Conservation (phyloP, 140 eudicot genomes). For the Bidens hawaiensis region DNA sequence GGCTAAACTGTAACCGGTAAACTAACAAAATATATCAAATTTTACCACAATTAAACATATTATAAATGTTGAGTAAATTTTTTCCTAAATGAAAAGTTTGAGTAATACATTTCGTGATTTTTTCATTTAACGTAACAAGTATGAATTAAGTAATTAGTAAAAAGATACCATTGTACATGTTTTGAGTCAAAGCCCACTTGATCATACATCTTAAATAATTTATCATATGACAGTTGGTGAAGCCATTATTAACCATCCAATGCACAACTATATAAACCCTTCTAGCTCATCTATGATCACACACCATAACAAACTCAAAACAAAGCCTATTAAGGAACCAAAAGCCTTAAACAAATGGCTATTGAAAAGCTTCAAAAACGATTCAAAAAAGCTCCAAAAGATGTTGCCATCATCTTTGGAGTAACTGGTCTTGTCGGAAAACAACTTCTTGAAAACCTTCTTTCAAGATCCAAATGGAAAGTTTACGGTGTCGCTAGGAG, state of each 20-base stretch:
- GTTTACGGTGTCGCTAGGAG: constrained; percentile 80
- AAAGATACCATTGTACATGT: constrained; percentile 14
- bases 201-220: neutral
- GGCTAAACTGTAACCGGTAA: too few relatives aligned
- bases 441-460: constrained; percentile 63
- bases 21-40: too few relatives aligned
- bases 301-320: constrained; percentile 14
- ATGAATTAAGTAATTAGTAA: neutral
- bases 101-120: too few relatives aligned
- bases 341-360: constrained; percentile 34
- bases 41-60: too few relatives aligned
- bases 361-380: constrained; percentile 32
- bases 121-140: neutral
- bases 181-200: constrained; percentile 16
- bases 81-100: too few relatives aligned
- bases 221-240: constrained; percentile 25
- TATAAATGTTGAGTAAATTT: too few relatives aligned
- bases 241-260: constrained; percentile 14
- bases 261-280: constrained; percentile 32
- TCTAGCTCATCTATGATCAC: neutral
- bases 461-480: constrained; percentile 56
- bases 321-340: neutral
- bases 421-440: constrained; percentile 85
- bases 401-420: constrained; percentile 81
- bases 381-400: constrained; percentile 21